These are phyloP conservation scores for Globisporangium irregulare DNA, from an alignment of 352 stramenopile species.

Conservation along the genomic window DNA sequence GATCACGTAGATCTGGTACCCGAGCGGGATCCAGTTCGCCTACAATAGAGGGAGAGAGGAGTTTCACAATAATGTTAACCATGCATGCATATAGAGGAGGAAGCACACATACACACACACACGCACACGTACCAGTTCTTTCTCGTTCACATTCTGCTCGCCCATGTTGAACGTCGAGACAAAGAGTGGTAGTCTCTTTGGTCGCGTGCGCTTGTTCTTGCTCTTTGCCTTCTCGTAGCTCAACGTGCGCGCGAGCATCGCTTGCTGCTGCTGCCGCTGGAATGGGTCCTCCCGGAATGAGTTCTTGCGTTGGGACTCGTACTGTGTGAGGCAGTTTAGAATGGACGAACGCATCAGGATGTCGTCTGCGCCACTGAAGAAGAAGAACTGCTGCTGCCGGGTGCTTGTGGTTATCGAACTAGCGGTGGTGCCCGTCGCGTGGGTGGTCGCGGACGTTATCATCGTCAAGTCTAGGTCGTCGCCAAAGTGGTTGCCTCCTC, in stretches of 20 bases:
- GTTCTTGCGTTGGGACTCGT: conserved; percentile 11
- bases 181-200: conserved; percentile 62
- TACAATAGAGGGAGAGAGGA: neutral
- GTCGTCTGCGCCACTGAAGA: conserved; percentile 11
- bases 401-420: neutral
- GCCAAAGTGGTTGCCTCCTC: conserved; percentile 4
- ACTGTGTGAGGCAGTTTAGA: conserved; percentile 1
- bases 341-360: conserved; percentile 20
- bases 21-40: conserved; percentile 63
- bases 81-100: neutral
- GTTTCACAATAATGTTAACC: neutral
- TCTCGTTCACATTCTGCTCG: conserved; percentile 60
- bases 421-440: neutral
- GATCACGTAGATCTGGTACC: conserved; percentile 24
- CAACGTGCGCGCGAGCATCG: conserved; percentile 2
- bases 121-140: conserved; percentile 36
- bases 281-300: neutral
- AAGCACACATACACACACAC: conserved; percentile 9
- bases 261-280: neutral
- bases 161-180: conserved; percentile 87
- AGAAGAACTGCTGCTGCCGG: neutral
- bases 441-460: conserved; percentile 7
- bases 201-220: conserved; percentile 12
- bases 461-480: conserved; percentile 21
- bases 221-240: conserved; percentile 6